These are phyloP conservation scores for Pseudogymnoascus sp. DNA, from an alignment of 2,329 filamentous ascomycete genomes.

Conservation along the genomic window DNA sequence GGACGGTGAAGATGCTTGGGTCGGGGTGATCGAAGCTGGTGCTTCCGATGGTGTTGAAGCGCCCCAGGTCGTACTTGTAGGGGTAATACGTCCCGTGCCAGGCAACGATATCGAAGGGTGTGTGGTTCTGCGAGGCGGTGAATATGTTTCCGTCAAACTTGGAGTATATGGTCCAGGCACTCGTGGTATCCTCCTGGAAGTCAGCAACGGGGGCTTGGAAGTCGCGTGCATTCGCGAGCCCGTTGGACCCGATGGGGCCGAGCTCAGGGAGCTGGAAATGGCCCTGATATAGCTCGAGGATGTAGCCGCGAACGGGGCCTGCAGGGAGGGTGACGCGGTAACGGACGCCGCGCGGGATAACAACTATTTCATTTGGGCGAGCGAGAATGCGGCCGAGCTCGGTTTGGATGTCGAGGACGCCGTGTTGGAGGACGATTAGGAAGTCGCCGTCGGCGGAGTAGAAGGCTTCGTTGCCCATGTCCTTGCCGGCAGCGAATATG, in stretches of 20 bases:
- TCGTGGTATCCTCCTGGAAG: constrained; percentile 51
- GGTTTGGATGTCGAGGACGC: constrained; percentile 65
- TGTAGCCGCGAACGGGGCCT: constrained; percentile 61
- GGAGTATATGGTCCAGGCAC: constrained; percentile 44
- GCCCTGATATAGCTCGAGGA: constrained; percentile 64
- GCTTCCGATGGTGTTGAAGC: constrained; percentile 66
- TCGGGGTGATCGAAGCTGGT: constrained; percentile 72
- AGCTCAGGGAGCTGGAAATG: constrained; percentile 66
- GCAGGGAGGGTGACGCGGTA: constrained; percentile 61
- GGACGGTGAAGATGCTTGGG: constrained; percentile 65
- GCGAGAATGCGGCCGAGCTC: constrained; percentile 67
- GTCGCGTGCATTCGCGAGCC: constrained; percentile 66
- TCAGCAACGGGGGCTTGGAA: constrained; percentile 64
- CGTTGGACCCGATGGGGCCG: constrained; percentile 64
- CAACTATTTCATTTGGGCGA: constrained; percentile 68
- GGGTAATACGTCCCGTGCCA: constrained; percentile 78
- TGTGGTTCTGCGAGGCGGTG: constrained; percentile 56
- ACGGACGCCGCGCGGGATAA: constrained; percentile 66
- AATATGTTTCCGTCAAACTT: constrained; percentile 65
- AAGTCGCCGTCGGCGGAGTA: constrained; percentile 79
- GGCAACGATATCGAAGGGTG: constrained; percentile 69
- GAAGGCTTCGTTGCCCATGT: constrained; percentile 70
- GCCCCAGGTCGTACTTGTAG: constrained; percentile 72
- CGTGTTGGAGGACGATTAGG: constrained; percentile 67
- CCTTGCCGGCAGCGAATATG: constrained; percentile 68